These are phyloP conservation scores for Lipomyces spencermartinsiae DNA, from an alignment of 805 yeast species.

Conservation along the genomic window DNA sequence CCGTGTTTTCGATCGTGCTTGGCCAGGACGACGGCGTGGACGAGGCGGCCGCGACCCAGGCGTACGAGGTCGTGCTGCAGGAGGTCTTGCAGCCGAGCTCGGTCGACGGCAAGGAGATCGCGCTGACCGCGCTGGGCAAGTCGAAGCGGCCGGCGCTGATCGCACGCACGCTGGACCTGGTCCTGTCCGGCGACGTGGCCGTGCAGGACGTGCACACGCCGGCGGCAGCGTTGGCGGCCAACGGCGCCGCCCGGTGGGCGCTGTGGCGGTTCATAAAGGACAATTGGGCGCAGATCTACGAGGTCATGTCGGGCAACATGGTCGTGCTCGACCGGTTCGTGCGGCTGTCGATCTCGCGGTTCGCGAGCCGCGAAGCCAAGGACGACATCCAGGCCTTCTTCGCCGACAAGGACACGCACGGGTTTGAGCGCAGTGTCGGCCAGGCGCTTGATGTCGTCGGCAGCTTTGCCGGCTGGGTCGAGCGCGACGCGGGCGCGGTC, in stretches of 20 bases:
- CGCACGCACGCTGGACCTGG: slow-evolving; percentile 49
- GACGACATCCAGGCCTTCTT: slow-evolving; percentile 55
- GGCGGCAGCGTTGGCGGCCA: slow-evolving; percentile 55
- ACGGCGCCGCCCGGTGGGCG: slow-evolving; percentile 51
- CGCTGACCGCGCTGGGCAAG: slow-evolving; percentile 61
- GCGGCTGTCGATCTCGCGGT: slow-evolving; percentile 46
- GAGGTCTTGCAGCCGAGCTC: slow-evolving; percentile 60
- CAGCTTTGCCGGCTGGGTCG: slow-evolving; percentile 57
- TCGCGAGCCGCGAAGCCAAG: slow-evolving; percentile 48
- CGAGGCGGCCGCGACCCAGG: slow-evolving; percentile 45
- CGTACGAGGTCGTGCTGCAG: slow-evolving; percentile 52
- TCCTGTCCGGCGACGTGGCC: slow-evolving; percentile 52
- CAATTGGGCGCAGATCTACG: slow-evolving; percentile 55
- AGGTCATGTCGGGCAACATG: slow-evolving; percentile 56
- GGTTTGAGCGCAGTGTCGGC: slow-evolving; percentile 62
- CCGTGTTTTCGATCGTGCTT: slow-evolving; percentile 55
- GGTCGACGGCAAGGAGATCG: slow-evolving; percentile 63
- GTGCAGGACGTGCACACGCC: slow-evolving; percentile 65
- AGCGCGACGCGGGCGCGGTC: slow-evolving; percentile 54
- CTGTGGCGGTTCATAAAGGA: slow-evolving; percentile 59
- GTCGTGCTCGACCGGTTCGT: slow-evolving; percentile 58
- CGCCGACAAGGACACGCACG: slow-evolving; percentile 54
- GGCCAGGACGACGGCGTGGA: slow-evolving; percentile 44
- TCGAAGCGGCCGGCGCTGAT: slow-evolving; percentile 50
- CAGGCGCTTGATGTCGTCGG: slow-evolving; percentile 63